A percentile compares a stretch with the other conserved stretches of the same genome.
phyloP scores from a whole-genome alignment of 208 protist species.

The Histomonas meleagridis region DNA sequence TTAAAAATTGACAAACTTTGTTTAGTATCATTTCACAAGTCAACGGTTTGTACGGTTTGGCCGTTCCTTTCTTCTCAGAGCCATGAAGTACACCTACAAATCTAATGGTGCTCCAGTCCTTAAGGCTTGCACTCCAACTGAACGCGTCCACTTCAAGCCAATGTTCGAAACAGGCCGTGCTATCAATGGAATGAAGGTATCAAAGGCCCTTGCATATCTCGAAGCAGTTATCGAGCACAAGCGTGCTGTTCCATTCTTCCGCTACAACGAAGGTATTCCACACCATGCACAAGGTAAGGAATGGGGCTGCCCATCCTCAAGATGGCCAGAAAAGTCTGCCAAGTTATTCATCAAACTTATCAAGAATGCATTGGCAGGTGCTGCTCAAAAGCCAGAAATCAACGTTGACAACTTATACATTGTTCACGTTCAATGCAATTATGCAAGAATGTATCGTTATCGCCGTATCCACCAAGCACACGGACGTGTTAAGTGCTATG shows the following conservation, averaged over 20 bases:
- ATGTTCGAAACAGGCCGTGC: constrained; percentile 31
- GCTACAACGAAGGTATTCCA: constrained; percentile 19
- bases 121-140: background rate
- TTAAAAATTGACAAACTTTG: too few relatives aligned
- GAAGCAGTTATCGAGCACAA: background rate
- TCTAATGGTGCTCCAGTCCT: background rate
- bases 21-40: too few relatives aligned
- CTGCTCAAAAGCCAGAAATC: constrained; percentile 28
- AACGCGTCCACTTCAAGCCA: constrained; percentile 30
- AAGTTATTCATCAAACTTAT: constrained; percentile 25
- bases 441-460: background rate
- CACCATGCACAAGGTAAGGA: constrained; percentile 21
- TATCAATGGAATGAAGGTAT: constrained; percentile 14
- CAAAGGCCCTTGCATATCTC: background rate
- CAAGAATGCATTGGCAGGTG: background rate
- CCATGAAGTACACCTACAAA: too few relatives aligned
- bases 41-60: too few relatives aligned
- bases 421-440: constrained; percentile 23
- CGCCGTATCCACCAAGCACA: constrained; percentile 31
- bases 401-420: background rate
- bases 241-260: constrained; percentile 34
- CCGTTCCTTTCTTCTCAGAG: too few relatives aligned
- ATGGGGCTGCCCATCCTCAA: background rate
- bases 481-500: constrained; percentile 28
- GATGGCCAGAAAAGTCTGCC: constrained; percentile 28